Percentiles rank a stretch among this genome's conserved stretches.
Conservation (phyloP, 495 filamentous ascomycete genomes). For the Aspergillus egyptiacus region DNA sequence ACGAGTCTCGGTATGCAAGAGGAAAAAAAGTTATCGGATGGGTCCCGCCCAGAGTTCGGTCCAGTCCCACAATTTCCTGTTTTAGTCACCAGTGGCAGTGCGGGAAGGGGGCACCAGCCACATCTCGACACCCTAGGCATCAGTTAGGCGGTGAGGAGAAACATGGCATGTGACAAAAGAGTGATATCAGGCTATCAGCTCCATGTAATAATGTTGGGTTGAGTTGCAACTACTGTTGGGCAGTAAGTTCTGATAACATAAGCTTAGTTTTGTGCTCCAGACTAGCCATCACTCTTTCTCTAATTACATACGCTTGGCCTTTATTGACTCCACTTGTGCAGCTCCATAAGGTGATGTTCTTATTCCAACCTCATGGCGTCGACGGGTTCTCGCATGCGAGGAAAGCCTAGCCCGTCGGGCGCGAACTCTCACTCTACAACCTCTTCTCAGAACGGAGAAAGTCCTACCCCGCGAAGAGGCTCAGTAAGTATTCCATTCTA, state of each 20-base stretch:
- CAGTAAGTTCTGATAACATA: no score
- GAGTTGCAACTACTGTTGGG: no score
- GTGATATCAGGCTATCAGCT: constrained; percentile 36
- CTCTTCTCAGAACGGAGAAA: constrained; percentile 17
- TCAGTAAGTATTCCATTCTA: constrained; percentile 23
- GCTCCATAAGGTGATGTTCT: constrained; percentile 25
- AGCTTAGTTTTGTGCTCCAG: no score
- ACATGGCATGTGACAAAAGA: constrained; percentile 4
- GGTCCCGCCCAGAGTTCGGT: neutral
- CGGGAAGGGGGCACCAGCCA: neutral
- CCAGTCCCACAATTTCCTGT: constrained; percentile 16
- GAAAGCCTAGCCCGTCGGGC: constrained; percentile 51
- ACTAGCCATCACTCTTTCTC: no score
- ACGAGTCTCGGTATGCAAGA: constrained; percentile 5
- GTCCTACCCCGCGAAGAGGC: constrained; percentile 26
- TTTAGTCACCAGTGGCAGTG: constrained; percentile 12
- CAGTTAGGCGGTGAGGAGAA: constrained; percentile 2
- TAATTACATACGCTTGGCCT: no score
- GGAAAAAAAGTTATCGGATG: constrained; percentile 22
- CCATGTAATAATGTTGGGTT: no score
- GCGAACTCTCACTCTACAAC: constrained; percentile 31
- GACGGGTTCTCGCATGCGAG: constrained; percentile 60
- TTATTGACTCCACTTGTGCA: constrained; percentile 1
- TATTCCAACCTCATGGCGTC: constrained; percentile 31
- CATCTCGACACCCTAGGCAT: constrained; percentile 9